phyloP scores from a whole-genome alignment of 2,329 filamentous ascomycete genomes.

The Trichoderma afroharzianum region DNA sequence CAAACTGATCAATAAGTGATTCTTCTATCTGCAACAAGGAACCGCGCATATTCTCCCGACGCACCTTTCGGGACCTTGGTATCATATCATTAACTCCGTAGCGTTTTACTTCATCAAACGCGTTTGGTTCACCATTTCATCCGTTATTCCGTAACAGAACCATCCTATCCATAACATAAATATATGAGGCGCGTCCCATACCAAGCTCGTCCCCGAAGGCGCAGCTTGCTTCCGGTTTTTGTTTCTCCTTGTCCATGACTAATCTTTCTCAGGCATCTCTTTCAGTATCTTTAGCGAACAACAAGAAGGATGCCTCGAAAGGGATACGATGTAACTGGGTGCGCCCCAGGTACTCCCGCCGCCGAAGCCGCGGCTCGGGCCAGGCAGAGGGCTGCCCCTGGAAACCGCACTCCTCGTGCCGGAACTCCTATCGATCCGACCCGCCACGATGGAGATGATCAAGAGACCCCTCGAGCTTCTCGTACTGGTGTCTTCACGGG shows the following conservation, averaged over 20 bases:
- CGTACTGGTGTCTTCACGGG: not conserved
- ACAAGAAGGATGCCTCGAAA: slow-evolving; percentile 5
- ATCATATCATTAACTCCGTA: not conserved
- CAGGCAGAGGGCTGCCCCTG: not conserved
- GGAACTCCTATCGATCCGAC: not conserved
- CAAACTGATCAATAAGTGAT: slow-evolving; percentile 2
- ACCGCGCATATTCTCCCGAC: not conserved
- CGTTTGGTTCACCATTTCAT: not conserved
- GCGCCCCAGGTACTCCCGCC: not conserved
- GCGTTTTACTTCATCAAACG: not conserved
- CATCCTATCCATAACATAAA: not conserved
- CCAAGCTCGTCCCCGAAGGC: not conserved
- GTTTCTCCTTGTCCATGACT: not conserved
- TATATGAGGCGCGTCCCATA: not conserved
- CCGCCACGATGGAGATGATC: slow-evolving; percentile 2
- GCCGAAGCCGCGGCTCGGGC: slow-evolving; percentile 11
- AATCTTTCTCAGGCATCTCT: not conserved
- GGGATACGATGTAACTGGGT: slow-evolving; percentile 9
- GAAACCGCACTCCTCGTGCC: slow-evolving; percentile 9
- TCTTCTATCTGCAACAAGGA: not conserved
- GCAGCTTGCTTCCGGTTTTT: not conserved
- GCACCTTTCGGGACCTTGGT: not conserved
- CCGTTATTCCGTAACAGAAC: not conserved
- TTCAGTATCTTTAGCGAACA: not conserved
- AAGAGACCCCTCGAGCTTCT: slow-evolving; percentile 12